Evolutionary conservation across 306 rosid species (phyloP).

Genomic region (Vigna reflexopilosa): DNA sequence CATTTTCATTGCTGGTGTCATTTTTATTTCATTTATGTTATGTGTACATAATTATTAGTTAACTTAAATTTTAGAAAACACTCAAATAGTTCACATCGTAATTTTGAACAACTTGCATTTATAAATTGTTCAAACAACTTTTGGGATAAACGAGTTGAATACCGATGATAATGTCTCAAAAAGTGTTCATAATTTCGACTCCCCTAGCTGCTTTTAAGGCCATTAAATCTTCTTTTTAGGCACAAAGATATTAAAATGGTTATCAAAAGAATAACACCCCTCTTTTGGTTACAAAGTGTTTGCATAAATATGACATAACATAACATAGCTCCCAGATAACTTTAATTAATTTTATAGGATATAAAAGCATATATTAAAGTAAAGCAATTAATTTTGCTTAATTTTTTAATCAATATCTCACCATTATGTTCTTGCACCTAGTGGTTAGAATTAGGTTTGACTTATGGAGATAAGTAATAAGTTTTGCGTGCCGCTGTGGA

Average conservation of each 20-base stretch:
- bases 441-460: constrained; percentile 2
- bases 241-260: constrained; percentile 1
- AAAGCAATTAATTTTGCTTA: too few relatives aligned
- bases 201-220: not conserved
- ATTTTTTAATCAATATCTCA: too few relatives aligned
- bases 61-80: not conserved
- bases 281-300: not conserved
- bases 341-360: too few relatives aligned
- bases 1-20: constrained; percentile 25
- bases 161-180: not conserved
- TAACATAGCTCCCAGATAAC: too few relatives aligned
- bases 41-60: constrained; percentile 30
- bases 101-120: not conserved
- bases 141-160: not conserved
- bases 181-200: not conserved
- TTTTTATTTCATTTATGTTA: constrained; percentile 17
- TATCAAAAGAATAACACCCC: not conserved
- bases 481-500: not conserved
- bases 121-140: not conserved
- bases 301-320: too few relatives aligned
- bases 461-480: constrained; percentile 15
- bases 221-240: constrained; percentile 7
- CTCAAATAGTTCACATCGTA: not conserved
- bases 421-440: not conserved
- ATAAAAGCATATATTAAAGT: too few relatives aligned